Percentiles rank a stretch among this genome's conserved stretches.
phyloP scores from a whole-genome alignment of 352 stramenopile genomes.

The Discostella stelligera region DNA sequence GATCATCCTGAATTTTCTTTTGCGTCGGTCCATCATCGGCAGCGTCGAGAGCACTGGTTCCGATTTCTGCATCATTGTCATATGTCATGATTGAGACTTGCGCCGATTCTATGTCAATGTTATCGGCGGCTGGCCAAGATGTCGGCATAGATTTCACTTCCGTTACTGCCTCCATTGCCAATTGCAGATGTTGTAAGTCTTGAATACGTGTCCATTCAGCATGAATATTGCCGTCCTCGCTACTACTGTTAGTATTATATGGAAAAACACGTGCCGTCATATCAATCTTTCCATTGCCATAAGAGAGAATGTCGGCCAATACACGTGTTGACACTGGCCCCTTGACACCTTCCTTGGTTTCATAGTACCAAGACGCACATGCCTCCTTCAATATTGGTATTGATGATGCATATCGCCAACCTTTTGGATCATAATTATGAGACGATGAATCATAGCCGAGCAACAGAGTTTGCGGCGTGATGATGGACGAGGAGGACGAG shows the following conservation, averaged over 20 bases:
- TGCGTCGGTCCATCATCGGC: conserved; percentile 1
- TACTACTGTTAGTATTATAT: neutral
- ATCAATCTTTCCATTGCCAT: conserved; percentile 9
- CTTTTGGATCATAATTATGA: conserved; percentile 23
- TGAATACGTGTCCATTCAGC: conserved; percentile 54
- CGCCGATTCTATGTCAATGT: conserved; percentile 6
- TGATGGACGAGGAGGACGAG: neutral
- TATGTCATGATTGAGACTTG: conserved; percentile 18
- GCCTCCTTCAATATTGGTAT: conserved; percentile 59
- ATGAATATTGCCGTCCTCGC: neutral
- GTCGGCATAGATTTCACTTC: conserved; percentile 30
- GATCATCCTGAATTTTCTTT: conserved; percentile 39
- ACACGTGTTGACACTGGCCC: conserved; percentile 54
- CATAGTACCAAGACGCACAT: conserved; percentile 56
- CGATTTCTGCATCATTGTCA: conserved; percentile 42
- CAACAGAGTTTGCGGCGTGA: conserved; percentile 24
- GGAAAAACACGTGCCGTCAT: conserved; percentile 13
- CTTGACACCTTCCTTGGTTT: conserved; percentile 20
- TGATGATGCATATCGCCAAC: conserved; percentile 45
- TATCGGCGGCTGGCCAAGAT: conserved; percentile 12
- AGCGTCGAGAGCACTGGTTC: neutral
- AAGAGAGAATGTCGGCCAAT: conserved; percentile 32
- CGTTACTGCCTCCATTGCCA: conserved; percentile 55
- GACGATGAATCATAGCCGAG: conserved; percentile 20
- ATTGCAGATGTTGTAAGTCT: conserved; percentile 43